phyloP scores from a whole-genome alignment of 2,329 filamentous ascomycete genomes.

The Pseudopithomyces chartarum region DNA sequence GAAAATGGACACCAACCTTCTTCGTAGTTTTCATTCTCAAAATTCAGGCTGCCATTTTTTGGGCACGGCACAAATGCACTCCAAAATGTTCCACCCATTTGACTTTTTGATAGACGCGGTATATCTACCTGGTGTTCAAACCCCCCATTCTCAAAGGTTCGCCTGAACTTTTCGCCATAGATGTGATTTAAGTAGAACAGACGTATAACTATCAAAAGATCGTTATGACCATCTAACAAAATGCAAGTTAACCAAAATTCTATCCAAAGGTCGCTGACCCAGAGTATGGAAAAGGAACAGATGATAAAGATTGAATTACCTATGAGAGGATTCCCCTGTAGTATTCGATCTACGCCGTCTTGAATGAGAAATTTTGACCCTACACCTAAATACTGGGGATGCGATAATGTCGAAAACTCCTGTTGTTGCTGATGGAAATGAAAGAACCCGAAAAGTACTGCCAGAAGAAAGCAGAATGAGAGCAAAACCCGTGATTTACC shows the following conservation, averaged over 20 bases:
- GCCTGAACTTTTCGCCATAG: constrained; percentile 73
- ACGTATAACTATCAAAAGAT: constrained; percentile 78
- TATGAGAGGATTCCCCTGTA: constrained; percentile 47
- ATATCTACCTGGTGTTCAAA: constrained; percentile 77
- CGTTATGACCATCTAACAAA: constrained; percentile 80
- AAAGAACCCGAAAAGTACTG: too few relatives aligned
- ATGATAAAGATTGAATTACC: constrained; percentile 29
- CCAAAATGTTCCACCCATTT: constrained; percentile 89
- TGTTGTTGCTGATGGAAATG: too few relatives aligned
- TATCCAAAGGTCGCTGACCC: background rate
- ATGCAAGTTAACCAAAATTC: constrained; percentile 20
- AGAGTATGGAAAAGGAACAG: too few relatives aligned
- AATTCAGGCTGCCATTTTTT: constrained; percentile 65
- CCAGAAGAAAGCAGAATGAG: too few relatives aligned
- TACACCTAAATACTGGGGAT: too few relatives aligned
- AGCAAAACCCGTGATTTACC: too few relatives aligned
- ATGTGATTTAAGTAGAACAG: constrained; percentile 74
- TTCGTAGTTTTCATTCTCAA: constrained; percentile 73
- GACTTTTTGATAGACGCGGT: constrained; percentile 71
- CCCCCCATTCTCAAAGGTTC: constrained; percentile 72
- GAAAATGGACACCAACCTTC: constrained; percentile 56
- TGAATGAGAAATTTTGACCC: too few relatives aligned
- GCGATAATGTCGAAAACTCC: too few relatives aligned
- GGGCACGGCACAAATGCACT: constrained; percentile 84
- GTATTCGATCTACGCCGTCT: constrained; percentile 19